Conservation (phyloP, 192 early-diverging fungal genomes). For the Coemansia sp. region DNA sequence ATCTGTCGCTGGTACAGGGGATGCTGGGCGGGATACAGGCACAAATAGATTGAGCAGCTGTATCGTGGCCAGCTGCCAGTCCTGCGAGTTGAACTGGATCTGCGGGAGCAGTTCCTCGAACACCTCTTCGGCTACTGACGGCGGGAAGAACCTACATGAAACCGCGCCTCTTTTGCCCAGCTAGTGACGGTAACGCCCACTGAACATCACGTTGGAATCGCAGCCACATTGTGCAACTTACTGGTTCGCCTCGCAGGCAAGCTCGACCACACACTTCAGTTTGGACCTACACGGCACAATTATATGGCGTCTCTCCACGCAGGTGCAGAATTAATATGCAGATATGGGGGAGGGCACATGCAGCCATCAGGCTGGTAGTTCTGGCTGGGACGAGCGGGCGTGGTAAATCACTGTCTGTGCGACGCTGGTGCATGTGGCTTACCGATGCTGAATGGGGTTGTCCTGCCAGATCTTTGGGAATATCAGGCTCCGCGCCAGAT, state of each 20-base stretch:
- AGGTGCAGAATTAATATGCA: background rate
- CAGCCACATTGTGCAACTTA: conserved; percentile 1
- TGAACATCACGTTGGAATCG: too few relatives aligned
- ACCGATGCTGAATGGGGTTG: conserved; percentile 50
- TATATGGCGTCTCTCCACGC: background rate
- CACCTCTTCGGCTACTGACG: conserved; percentile 63
- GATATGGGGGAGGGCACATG: too few relatives aligned
- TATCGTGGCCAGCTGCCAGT: conserved; percentile 52
- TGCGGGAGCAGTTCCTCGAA: conserved; percentile 70
- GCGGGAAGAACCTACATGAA: conserved; percentile 61
- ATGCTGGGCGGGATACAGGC: conserved; percentile 44
- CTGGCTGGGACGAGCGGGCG: too few relatives aligned
- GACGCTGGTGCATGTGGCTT: conserved; percentile 14
- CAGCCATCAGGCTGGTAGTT: too few relatives aligned
- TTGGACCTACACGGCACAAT: conserved; percentile 14
- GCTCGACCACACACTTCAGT: conserved; percentile 26
- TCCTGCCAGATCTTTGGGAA: conserved; percentile 66
- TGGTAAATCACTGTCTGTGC: conserved; percentile 1
- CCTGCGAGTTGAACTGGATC: conserved; percentile 64
- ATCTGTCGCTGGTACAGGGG: background rate
- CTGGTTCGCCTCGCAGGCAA: conserved; percentile 15
- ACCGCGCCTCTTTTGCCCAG: too few relatives aligned
- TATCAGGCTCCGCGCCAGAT: conserved; percentile 49
- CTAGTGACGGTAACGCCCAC: too few relatives aligned
- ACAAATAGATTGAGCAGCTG: conserved; percentile 65